Evolutionary conservation across 2,329 filamentous ascomycete species (phyloP), one percentile per base, ranked within the genome.

Genomic region (Diaporthe helianthi): DNA sequence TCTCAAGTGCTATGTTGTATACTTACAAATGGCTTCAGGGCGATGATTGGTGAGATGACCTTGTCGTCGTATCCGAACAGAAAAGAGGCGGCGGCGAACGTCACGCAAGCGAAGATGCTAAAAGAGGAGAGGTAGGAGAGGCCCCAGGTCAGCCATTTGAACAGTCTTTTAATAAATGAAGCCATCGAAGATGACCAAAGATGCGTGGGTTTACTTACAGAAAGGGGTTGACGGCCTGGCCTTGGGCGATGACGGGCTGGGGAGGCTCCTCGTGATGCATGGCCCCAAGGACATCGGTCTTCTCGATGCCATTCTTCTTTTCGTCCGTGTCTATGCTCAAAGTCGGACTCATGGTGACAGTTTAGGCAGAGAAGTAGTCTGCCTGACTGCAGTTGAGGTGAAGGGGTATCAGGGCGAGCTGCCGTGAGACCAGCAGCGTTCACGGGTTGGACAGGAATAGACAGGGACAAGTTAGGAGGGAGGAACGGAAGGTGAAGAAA

Each of bases 21-120:
- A 69, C 60, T 41, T 41, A 69, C 67, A 58, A 69, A 69, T 29
- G 60, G 67, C 60, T 58, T 46, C 29, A 69, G 60, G 7, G 67
- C 67, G 26, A 65, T 65, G 12, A 69, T 44, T 38, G 67, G 58
- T 10, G 60, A 65, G 24, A 69, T 69, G 31, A 69, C 61, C 24
- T 69, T 69, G 44, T 69, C 61, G 51, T 69, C 67, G 41, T 69
- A 69, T 24, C 67, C 67, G 51, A 68, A 68, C 26, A 68, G 55
- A 17, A 68, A 68, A 2, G 66, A 68, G 41, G 66, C 66, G 9
- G 66, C 66, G 41, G 66, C 66, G 24, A 68, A 68, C 2, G 55
- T 64, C 24, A 64, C 66, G 15, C 66, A 63, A 22, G 66, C 66
- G 24, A 68, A 68, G 46, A 68, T 64, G 24, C 58, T 63, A 7